Base-by-base conservation (phyloP, 164 flowering plant species). In the Aristolochia fimbriata region DNA sequence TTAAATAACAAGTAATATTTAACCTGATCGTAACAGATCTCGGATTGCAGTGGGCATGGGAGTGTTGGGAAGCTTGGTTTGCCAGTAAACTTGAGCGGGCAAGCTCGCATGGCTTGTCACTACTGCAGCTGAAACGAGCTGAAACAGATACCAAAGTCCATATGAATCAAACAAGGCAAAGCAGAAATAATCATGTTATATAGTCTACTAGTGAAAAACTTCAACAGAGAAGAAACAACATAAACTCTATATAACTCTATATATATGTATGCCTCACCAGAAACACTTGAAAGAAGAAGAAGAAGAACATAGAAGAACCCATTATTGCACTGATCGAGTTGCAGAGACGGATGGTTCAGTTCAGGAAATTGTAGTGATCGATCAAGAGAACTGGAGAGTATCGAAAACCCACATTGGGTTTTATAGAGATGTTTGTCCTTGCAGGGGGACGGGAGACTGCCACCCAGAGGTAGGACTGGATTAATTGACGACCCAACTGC, bases 31-130 rank as follows among this genome's bases (percentile, higher is more conserved):
- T 59, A 76, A 68, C 46, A 63, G 68, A 24, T 66, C 65, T 15
- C 43, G 69, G 23, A 76, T 49, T 10, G 73, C 63, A 64, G 66
- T 57, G 3, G 79, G 82, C 70, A 78, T 74, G 7, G 68, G 74
- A 47, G 74, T 76, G 57, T 73, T 61, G 14, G 79, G 79, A 59
- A 78, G 47, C 66, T 65, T 55, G 13, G 59, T 55, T 16, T 76
- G 54, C 79, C 79, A 78, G 62, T 76, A 78, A 31, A 33, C 61
- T 58, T 71, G 73, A 12, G 78, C 62, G 49, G 78, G 61, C 20
- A 50, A 48, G 43, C 68, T 59, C 11, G 73, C 78, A 41, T 70
- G 70, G 67, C 68, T 62, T 14, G 33, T 69, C 23, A 57, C 65
- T 14, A 57, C 63, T 10, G 64, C 37, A 19, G 23, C 17, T 15